Percentiles rank a stretch among this genome's conserved stretches.
Conservation (phyloP, 2,329 filamentous ascomycete genomes). For the Fusarium virguliforme region DNA sequence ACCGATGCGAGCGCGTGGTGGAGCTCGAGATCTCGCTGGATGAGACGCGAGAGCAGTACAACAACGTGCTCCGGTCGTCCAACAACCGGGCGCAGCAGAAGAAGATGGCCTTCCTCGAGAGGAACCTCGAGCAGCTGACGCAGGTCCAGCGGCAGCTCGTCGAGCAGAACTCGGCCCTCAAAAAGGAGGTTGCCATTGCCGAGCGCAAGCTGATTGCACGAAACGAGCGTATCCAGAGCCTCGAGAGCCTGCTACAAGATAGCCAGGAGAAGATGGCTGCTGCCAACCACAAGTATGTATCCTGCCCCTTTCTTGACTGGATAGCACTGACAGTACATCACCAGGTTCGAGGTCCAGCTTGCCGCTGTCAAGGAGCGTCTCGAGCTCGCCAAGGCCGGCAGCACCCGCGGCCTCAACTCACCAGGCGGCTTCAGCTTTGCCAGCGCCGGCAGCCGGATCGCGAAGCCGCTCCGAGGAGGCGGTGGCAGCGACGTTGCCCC, state of each 20-base stretch:
- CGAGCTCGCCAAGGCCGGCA: slow-evolving; percentile 93
- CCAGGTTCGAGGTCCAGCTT: slow-evolving; percentile 96
- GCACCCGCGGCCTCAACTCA: slow-evolving; percentile 84
- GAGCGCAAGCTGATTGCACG: slow-evolving; percentile 96
- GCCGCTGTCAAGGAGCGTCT: slow-evolving; percentile 97
- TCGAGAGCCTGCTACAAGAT: slow-evolving; percentile 93
- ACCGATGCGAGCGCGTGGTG: slow-evolving; percentile 97
- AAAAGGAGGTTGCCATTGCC: slow-evolving; percentile 99
- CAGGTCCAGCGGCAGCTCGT: slow-evolving; percentile 98
- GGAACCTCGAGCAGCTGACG: slow-evolving; percentile 97
- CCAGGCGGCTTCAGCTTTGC: slow-evolving; percentile 81
- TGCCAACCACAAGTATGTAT: slow-evolving; percentile 92
- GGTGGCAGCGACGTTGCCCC: slow-evolving; percentile 65
- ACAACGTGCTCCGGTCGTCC: slow-evolving; percentile 95
- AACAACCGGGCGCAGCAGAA: slow-evolving; percentile 99
- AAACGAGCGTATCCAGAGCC: slow-evolving; percentile 95
- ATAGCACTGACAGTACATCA: slow-evolving; percentile 49
- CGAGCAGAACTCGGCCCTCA: slow-evolving; percentile 95
- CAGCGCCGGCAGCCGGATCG: slow-evolving; percentile 76
- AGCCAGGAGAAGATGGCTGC: slow-evolving; percentile 98
- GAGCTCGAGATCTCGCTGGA: slow-evolving; percentile 98
- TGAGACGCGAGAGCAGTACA: slow-evolving; percentile 98
- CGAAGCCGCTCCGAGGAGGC: slow-evolving; percentile 78
- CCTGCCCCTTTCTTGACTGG: not conserved
- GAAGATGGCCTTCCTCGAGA: slow-evolving; percentile 99